A percentile compares a stretch with the other conserved stretches of the same genome.
phyloP scores from a whole-genome alignment of 2,329 filamentous ascomycete species.

The Sarocladium kiliense region DNA sequence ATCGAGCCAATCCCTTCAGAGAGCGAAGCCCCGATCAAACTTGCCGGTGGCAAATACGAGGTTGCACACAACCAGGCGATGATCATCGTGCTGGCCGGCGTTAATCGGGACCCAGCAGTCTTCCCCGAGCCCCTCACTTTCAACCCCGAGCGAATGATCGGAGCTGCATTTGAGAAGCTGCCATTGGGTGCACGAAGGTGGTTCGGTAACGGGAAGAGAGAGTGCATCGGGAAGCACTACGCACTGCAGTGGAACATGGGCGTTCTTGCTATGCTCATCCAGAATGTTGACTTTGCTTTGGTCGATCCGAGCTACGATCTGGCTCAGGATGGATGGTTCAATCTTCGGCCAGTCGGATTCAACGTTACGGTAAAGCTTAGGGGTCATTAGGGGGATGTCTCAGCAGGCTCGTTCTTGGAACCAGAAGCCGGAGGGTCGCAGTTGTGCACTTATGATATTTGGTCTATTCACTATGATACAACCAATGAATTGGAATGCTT shows the following conservation, averaged over 20 bases:
- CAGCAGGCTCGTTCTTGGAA: too few species aligned
- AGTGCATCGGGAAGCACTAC: slow-evolving; percentile 47
- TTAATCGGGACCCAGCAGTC: slow-evolving; percentile 43
- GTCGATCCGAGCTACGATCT: slow-evolving; percentile 34
- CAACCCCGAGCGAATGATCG: slow-evolving; percentile 44
- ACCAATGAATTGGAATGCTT: too few species aligned
- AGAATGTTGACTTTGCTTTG: slow-evolving; percentile 40
- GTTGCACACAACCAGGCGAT: slow-evolving; percentile 42
- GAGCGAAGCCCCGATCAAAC: slow-evolving; percentile 38
- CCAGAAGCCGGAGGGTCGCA: too few species aligned
- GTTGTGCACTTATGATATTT: too few species aligned
- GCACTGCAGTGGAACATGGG: slow-evolving; percentile 41
- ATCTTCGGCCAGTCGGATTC: slow-evolving; percentile 42
- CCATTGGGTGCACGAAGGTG: slow-evolving; percentile 42
- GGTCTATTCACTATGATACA: too few species aligned
- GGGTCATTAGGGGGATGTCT: neutral
- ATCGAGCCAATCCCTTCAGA: slow-evolving; percentile 38
- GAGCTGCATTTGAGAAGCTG: slow-evolving; percentile 35
- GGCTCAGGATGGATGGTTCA: slow-evolving; percentile 47
- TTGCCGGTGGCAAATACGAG: slow-evolving; percentile 44
- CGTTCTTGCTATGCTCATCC: slow-evolving; percentile 36
- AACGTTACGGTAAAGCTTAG: slow-evolving; percentile 32
- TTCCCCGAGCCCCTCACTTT: slow-evolving; percentile 43
- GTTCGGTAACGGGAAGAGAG: slow-evolving; percentile 47
- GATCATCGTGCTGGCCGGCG: slow-evolving; percentile 44